Evolutionary conservation across 2,329 filamentous ascomycete genomes (phyloP).

Genomic region (Fusarium guadeloupense): DNA sequence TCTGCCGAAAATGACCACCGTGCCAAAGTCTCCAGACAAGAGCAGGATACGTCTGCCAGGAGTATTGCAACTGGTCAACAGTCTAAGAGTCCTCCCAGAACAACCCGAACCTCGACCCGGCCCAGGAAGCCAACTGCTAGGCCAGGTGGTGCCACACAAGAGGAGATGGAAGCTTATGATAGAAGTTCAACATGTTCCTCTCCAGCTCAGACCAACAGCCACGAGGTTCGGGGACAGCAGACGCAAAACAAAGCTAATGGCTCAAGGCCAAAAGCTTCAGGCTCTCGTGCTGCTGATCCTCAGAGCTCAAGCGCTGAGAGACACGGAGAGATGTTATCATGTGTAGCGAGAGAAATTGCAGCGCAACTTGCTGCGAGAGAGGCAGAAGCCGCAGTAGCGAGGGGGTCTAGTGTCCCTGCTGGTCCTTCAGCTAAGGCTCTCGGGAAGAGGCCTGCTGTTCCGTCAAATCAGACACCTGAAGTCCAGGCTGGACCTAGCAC

Average conservation of each 20-base stretch:
- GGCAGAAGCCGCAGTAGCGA: background rate
- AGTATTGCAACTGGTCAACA: background rate
- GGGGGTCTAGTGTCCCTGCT: background rate
- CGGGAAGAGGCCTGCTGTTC: background rate
- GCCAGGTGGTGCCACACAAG: background rate
- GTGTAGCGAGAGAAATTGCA: background rate
- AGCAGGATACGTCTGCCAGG: background rate
- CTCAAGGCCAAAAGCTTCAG: too few species aligned
- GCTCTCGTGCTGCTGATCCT: too few species aligned
- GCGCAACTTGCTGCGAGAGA: background rate
- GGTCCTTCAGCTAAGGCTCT: background rate
- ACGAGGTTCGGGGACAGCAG: background rate
- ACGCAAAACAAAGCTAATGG: background rate
- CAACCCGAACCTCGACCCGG: background rate
- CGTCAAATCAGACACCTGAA: background rate
- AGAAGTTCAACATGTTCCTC: background rate
- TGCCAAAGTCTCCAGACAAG: slow-evolving; percentile 5
- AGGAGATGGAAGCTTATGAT: background rate
- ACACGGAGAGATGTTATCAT: background rate
- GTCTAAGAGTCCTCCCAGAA: background rate
- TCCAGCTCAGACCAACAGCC: background rate
- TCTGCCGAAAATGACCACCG: background rate
- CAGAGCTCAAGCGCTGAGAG: background rate
- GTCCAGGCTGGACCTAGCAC: background rate
- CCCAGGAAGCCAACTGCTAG: background rate